Evolutionary conservation across 2,329 filamentous ascomycete species (phyloP).

Genomic region (Colletotrichum godetiae): DNA sequence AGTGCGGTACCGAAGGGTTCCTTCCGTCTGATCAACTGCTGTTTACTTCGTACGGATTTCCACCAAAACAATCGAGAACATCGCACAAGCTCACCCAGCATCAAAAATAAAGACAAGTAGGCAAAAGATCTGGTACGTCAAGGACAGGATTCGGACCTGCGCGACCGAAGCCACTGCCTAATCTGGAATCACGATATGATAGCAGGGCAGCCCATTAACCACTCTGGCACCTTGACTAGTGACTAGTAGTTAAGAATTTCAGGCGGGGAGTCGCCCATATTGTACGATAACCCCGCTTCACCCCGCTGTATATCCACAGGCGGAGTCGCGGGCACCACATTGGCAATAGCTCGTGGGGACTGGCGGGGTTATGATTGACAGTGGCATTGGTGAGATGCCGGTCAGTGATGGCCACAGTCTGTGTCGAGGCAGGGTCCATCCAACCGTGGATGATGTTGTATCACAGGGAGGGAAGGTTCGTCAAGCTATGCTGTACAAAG

Average conservation of each 20-base stretch:
- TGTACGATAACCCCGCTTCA: not conserved
- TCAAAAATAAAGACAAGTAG: no score
- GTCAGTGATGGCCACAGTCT: not conserved
- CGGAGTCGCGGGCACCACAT: not conserved
- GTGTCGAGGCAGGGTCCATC: not conserved
- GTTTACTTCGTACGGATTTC: no score
- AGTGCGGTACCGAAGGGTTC: no score
- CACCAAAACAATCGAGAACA: no score
- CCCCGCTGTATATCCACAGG: not conserved
- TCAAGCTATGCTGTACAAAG: no score
- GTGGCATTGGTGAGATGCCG: not conserved
- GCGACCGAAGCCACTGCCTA: constrained; percentile 1
- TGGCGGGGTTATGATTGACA: not conserved
- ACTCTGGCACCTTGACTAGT: not conserved
- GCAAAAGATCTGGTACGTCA: not conserved
- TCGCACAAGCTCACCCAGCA: no score
- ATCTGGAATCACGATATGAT: not conserved
- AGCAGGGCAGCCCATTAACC: constrained; percentile 3
- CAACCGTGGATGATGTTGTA: not conserved
- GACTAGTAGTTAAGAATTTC: not conserved
- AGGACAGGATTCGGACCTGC: constrained; percentile 2
- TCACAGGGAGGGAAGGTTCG: not conserved
- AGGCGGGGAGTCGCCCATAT: not conserved
- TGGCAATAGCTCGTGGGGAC: not conserved
- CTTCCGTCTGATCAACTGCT: no score